phyloP scores from a whole-genome alignment of 306 rosid genomes.

The Chamaecrista fasciculata region DNA sequence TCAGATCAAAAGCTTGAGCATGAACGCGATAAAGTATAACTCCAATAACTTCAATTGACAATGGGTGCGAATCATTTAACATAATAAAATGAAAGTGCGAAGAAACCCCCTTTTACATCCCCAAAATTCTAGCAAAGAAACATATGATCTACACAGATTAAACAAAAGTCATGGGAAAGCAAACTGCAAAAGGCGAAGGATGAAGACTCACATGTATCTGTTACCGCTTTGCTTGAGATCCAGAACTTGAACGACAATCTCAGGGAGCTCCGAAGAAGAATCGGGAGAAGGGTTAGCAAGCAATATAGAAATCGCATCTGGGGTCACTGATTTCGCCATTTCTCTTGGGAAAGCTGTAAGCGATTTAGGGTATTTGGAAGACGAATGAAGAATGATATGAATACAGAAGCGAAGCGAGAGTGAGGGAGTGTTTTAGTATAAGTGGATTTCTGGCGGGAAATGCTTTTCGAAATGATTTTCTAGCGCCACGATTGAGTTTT shows the following conservation, averaged over 20 bases:
- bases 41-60: neutral
- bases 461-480: neutral
- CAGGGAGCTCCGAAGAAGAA: slow-evolving; percentile 51
- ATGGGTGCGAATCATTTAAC: neutral
- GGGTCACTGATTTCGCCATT: slow-evolving; percentile 53
- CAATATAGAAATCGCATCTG: slow-evolving; percentile 54
- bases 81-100: neutral
- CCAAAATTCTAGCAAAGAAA: neutral
- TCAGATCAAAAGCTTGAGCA: neutral
- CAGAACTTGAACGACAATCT: slow-evolving; percentile 65
- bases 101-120: neutral
- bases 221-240: slow-evolving; percentile 67
- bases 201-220: slow-evolving; percentile 53
- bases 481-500: slow-evolving; percentile 26
- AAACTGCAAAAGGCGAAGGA: neutral
- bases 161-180: neutral
- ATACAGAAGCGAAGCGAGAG: neutral
- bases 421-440: slow-evolving; percentile 19
- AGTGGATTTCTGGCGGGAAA: slow-evolving; percentile 30
- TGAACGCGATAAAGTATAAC: neutral
- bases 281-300: slow-evolving; percentile 66
- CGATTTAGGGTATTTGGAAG: neutral
- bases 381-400: neutral
- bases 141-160: no score
- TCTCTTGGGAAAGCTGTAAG: neutral